phyloP scores from a whole-genome alignment of 768 basidiomycete species.

The Gloeostereum incarnatum region DNA sequence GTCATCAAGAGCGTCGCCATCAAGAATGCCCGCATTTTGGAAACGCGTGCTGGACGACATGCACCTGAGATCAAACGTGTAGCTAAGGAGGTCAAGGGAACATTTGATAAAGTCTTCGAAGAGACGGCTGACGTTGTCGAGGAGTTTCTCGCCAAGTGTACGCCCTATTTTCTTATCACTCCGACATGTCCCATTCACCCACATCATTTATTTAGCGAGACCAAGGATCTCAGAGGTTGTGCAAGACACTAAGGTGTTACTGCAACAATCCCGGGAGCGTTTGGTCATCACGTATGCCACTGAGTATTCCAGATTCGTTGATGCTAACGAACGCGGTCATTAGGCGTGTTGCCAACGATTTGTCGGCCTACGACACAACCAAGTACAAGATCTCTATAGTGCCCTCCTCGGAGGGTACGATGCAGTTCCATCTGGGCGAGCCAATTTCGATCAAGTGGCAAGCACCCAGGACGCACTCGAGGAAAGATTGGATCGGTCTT shows the following conservation, averaged over 20 bases:
- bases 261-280: constrained; percentile 86
- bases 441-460: constrained; percentile 82
- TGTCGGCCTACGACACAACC: constrained; percentile 69
- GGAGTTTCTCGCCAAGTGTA: constrained; percentile 88
- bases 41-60: constrained; percentile 70
- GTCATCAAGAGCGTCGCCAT: constrained; percentile 92
- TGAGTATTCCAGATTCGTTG: constrained; percentile 1
- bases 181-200: constrained; percentile 8
- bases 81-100: constrained; percentile 89
- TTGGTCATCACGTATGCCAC: constrained; percentile 81
- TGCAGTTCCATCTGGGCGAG: constrained; percentile 84
- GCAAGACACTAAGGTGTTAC: constrained; percentile 83
- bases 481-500: constrained; percentile 94
- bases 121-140: constrained; percentile 91
- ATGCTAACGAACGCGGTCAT: constrained; percentile 3
- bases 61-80: constrained; percentile 75
- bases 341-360: constrained; percentile 76
- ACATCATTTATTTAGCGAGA: constrained; percentile 47
- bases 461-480: constrained; percentile 78
- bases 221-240: constrained; percentile 86
- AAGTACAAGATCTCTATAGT: constrained; percentile 69
- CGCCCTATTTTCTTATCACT: constrained; percentile 17
- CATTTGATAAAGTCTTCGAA: constrained; percentile 92
- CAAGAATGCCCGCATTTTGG: constrained; percentile 70
- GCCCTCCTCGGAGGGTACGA: constrained; percentile 37